Percentiles rank a stretch among this genome's conserved stretches.
These are phyloP conservation scores for Coemansia pectinata DNA, from an alignment of 192 early-diverging fungal genomes.

Conservation along the genomic window DNA sequence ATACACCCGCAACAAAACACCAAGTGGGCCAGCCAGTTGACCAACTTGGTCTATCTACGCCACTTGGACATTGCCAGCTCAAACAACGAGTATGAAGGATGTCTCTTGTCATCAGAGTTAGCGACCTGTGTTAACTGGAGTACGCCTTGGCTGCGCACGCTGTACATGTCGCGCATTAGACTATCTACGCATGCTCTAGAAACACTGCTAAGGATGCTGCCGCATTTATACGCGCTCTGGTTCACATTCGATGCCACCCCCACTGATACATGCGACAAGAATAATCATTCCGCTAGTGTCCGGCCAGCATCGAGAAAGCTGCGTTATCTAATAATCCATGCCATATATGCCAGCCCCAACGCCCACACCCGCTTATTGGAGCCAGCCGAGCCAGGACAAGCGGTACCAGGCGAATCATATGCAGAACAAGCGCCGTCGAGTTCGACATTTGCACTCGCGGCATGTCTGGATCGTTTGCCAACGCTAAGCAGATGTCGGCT, in stretches of 20 bases:
- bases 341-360: constrained; percentile 1
- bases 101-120: constrained; percentile 23
- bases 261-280: neutral
- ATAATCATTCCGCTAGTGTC: neutral
- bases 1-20: constrained; percentile 30
- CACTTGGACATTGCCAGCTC: constrained; percentile 47
- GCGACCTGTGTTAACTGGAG: constrained; percentile 24
- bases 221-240: constrained; percentile 43
- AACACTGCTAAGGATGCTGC: constrained; percentile 24
- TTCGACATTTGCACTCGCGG: constrained; percentile 12
- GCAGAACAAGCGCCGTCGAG: neutral
- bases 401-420: neutral
- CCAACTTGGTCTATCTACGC: constrained; percentile 13
- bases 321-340: constrained; percentile 41
- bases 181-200: constrained; percentile 18
- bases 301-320: neutral
- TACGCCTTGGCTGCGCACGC: constrained; percentile 21
- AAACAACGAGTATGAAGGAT: constrained; percentile 51
- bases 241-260: constrained; percentile 31
- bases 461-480: constrained; percentile 24
- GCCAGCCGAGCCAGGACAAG: neutral
- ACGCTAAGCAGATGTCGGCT: constrained; percentile 38
- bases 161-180: constrained; percentile 38
- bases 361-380: neutral
- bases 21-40: constrained; percentile 31